Evolutionary conservation across 2,329 filamentous ascomycete genomes (phyloP), one percentile per base, ranked within the genome.

Genomic region (Alternaria consortialis): DNA sequence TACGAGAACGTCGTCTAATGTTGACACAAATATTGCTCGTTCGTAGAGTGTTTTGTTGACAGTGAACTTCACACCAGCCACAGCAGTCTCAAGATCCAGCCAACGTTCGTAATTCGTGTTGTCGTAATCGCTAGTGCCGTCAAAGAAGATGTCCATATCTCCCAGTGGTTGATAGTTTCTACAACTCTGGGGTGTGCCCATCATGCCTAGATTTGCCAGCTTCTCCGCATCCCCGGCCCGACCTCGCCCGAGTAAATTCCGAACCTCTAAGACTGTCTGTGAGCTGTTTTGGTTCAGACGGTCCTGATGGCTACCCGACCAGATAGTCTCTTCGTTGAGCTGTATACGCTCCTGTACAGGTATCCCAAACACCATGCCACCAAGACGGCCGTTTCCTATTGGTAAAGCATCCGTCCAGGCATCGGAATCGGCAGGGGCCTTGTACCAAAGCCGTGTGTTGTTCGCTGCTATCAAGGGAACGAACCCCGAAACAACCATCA

Each of bases 321-420:
- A 69, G 42, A 69, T 77, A 3, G 80, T 82, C 60, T 84, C 81
- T 63, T 84, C 83, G 51, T 84, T 85, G 29, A 85, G 70, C 46
- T 80, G 78, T 4, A 84, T 67, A 13, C 80, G 70, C 60, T 85
- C 83, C 4, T 74, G 81, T 31, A 73, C 67, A 5, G 80, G 80
- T 25, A 80, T 75, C 27, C 83, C 82, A 68, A 83, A 81, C 9
- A 84, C 70, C 81, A 84, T 83, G 13, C 74, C 77, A 5, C 80
- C 80, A 1, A 82, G 69, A 48, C 83, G 78, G 23, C 84, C 83
- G 66, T 85, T 85, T 9, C 84, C 83, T 50, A 85, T 74, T 2
- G 83, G 83, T 1, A 85, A 71, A 27, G 81, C 80, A 58, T 80
- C 73, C 52, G 78, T 71, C 78, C 79, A 82, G 58, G 51, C 44